Conservation (phyloP, 805 yeast species). For the Pichia manshurica region DNA sequence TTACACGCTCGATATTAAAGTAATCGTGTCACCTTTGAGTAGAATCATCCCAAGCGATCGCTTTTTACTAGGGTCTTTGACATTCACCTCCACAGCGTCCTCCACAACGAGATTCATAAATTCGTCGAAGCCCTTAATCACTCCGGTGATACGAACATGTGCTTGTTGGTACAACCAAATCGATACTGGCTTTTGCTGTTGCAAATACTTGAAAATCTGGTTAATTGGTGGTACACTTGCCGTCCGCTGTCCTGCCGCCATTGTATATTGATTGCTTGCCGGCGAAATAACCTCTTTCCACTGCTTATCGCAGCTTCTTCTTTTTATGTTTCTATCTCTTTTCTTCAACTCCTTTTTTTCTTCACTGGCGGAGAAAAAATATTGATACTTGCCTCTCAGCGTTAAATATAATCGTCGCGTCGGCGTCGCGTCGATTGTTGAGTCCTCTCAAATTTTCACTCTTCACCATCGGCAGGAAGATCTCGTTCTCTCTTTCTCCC, state of each 20-base stretch:
- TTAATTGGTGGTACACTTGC: slow-evolving; percentile 86
- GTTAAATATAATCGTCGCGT: too few relatives aligned
- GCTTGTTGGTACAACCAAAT: slow-evolving; percentile 90
- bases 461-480: background rate
- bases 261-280: slow-evolving; percentile 13
- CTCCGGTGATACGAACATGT: slow-evolving; percentile 71
- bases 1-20: slow-evolving; percentile 50
- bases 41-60: slow-evolving; percentile 67
- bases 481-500: background rate
- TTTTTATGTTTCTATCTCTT: too few relatives aligned
- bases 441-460: background rate
- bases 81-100: slow-evolving; percentile 57
- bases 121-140: slow-evolving; percentile 90
- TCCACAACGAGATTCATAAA: slow-evolving; percentile 79
- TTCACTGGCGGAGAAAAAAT: too few relatives aligned
- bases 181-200: slow-evolving; percentile 71
- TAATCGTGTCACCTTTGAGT: slow-evolving; percentile 90
- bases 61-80: slow-evolving; percentile 36
- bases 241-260: slow-evolving; percentile 40
- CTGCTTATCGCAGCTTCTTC: too few relatives aligned
- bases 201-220: slow-evolving; percentile 79
- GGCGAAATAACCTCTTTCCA: background rate
- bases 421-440: background rate
- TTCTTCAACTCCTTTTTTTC: too few relatives aligned
- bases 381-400: background rate